phyloP scores from a whole-genome alignment of 345 rosid genomes.

The Adansonia digitata region DNA sequence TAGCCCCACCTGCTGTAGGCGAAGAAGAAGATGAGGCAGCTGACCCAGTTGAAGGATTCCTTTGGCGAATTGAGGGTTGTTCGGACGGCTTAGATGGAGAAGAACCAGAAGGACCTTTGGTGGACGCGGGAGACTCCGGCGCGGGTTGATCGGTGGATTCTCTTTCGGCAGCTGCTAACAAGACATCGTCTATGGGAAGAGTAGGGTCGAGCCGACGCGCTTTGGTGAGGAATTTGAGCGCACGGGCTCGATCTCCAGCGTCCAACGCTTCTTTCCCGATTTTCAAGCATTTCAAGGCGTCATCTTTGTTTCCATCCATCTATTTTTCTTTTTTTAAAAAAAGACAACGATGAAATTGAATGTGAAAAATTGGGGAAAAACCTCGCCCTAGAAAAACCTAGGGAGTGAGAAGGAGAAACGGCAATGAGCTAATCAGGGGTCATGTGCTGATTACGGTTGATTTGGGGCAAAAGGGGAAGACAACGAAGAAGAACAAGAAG shows the following conservation, averaged over 20 bases:
- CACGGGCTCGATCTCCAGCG: slow-evolving; percentile 72
- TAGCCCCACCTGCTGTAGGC: background rate
- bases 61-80: slow-evolving; percentile 52
- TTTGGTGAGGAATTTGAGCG: slow-evolving; percentile 62
- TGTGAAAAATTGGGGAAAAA: too few species aligned
- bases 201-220: slow-evolving; percentile 90
- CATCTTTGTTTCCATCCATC: slow-evolving; percentile 95
- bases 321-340: background rate
- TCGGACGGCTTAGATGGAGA: slow-evolving; percentile 32
- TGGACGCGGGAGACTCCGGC: background rate
- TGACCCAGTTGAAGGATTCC: slow-evolving; percentile 36
- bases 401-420: too few species aligned
- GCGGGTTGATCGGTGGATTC: slow-evolving; percentile 22
- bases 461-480: too few species aligned
- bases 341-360: background rate
- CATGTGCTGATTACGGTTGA: too few species aligned
- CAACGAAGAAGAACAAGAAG: too few species aligned
- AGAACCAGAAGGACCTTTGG: slow-evolving; percentile 1
- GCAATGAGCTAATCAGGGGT: too few species aligned
- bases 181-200: slow-evolving; percentile 56
- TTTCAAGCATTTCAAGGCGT: slow-evolving; percentile 75
- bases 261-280: slow-evolving; percentile 70
- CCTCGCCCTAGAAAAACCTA: too few species aligned
- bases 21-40: slow-evolving; percentile 37
- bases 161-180: slow-evolving; percentile 33